Evolutionary conservation across 108 stramenopile species (phyloP).

Genomic region (Schizochytrium sp.): DNA sequence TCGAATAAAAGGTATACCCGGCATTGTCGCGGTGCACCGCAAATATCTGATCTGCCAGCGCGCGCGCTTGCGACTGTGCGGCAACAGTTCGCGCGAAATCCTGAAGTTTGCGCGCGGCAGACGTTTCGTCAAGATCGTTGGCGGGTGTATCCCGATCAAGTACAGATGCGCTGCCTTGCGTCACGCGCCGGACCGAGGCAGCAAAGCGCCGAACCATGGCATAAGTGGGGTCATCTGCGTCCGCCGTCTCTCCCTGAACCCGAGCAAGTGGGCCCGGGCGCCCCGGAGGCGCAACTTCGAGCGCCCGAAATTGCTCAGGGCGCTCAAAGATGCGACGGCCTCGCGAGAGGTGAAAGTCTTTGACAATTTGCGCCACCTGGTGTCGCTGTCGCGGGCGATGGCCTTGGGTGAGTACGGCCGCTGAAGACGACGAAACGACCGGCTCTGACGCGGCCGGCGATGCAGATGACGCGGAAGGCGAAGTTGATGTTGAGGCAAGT

Average conservation of each 20-base stretch:
- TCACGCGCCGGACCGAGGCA: not conserved
- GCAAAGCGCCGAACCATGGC: not conserved
- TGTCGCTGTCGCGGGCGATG: not conserved
- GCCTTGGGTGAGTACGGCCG: not conserved
- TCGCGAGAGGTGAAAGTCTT: not conserved
- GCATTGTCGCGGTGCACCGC: not conserved
- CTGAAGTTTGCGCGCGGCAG: not conserved
- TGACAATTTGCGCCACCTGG: not conserved
- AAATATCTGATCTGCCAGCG: not conserved
- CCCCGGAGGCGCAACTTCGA: not conserved
- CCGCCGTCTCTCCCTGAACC: not conserved
- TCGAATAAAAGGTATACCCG: not conserved
- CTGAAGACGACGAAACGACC: not conserved
- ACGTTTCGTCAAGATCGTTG: not conserved
- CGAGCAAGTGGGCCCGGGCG: not conserved
- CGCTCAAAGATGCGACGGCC: constrained; percentile 10
- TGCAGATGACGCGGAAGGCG: not conserved
- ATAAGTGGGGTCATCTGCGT: not conserved
- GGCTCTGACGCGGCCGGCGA: not conserved
- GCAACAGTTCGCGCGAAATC: not conserved
- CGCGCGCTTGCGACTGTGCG: not conserved
- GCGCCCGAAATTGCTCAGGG: not conserved
- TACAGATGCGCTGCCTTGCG: not conserved
- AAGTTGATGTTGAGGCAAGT: no score
- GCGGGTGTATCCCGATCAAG: not conserved